Percentiles rank a stretch among this genome's conserved stretches.
These are phyloP conservation scores for Daldinia sp. DNA, from an alignment of 2,329 filamentous ascomycete genomes.

Conservation along the genomic window DNA sequence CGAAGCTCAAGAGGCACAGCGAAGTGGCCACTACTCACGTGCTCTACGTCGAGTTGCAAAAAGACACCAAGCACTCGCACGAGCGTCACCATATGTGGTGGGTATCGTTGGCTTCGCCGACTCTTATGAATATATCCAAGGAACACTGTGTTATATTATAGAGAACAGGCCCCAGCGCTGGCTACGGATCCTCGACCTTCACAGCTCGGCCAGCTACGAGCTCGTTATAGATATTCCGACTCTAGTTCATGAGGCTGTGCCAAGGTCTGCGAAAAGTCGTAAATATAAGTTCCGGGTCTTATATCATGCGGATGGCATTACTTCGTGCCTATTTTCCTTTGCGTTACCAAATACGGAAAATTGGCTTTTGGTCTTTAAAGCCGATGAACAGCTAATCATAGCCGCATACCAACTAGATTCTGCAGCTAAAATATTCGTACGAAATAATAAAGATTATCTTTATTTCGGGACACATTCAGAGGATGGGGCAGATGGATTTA, in stretches of 20 bases:
- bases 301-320: slow-evolving; percentile 63
- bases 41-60: slow-evolving; percentile 69
- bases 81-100: slow-evolving; percentile 68
- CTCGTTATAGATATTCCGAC: slow-evolving; percentile 62
- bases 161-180: slow-evolving; percentile 49
- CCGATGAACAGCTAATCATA: slow-evolving; percentile 51
- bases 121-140: slow-evolving; percentile 68
- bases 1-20: slow-evolving; percentile 47
- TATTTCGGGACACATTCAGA: slow-evolving; percentile 72
- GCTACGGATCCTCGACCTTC: slow-evolving; percentile 68
- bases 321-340: slow-evolving; percentile 65
- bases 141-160: slow-evolving; percentile 70
- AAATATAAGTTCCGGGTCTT: slow-evolving; percentile 62
- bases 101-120: slow-evolving; percentile 67
- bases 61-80: slow-evolving; percentile 65
- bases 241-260: slow-evolving; percentile 50
- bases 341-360: slow-evolving; percentile 49
- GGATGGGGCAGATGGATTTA: slow-evolving; percentile 60
- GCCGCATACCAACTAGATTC: slow-evolving; percentile 54
- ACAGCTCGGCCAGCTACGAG: slow-evolving; percentile 58
- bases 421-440: slow-evolving; percentile 69
- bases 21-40: slow-evolving; percentile 53
- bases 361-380: slow-evolving; percentile 63
- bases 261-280: slow-evolving; percentile 46
- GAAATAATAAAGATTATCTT: slow-evolving; percentile 68